Base-by-base conservation (phyloP, 2,329 filamentous ascomycete species). In the Colletotrichum gloeosporioides region DNA sequence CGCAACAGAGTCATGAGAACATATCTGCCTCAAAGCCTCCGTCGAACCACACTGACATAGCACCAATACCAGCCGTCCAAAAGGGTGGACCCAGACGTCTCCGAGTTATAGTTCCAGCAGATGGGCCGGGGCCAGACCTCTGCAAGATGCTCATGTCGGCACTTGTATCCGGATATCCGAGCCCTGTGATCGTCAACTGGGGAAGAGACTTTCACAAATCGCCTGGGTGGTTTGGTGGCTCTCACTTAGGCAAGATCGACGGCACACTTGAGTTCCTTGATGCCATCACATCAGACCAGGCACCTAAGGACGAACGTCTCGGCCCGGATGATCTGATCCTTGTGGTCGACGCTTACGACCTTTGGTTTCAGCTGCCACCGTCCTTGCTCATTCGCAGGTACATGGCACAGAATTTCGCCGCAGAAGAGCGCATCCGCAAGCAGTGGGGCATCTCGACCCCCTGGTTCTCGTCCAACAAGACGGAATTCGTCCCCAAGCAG, bases 311-410 rank as follows among this genome's bases (percentile, higher is more conserved):
- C 49, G 76, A 76, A 39, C 69, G 76, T 16, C 69, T 77, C 5
- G 65, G 73, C 4, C 31, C 61, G 15, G 80, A 85, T 22, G 83
- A 85, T 69, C 76, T 86, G 2, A 83, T 83, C 2, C 76, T 86
- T 0, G 76, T 86, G 29, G 81, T 86, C 4, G 85, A 86, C 44
- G 82, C 84, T 0, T 83, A 86, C 76, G 83, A 86, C 57, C 77
- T 84, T 53, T 86, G 84, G 84, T 86, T 86, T 64, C 85, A 86
- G 67, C 80, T 86, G 4, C 84, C 84, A 0, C 83, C 85, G 0
- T 81, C 82, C 9, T 81, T 85, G 2, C 80, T 86, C 3, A 81
- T 86, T 8, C 73, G 82, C 44, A 81, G 85, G 7, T 86, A 82
- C 69, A 81, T 84, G 66, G 80, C 80, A 8, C 78, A 85, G 34